Evolutionary conservation across 148 eudicot genomes (phyloP), one percentile per base, ranked within the genome.

Genomic region (Vaccinium vitisidaea): DNA sequence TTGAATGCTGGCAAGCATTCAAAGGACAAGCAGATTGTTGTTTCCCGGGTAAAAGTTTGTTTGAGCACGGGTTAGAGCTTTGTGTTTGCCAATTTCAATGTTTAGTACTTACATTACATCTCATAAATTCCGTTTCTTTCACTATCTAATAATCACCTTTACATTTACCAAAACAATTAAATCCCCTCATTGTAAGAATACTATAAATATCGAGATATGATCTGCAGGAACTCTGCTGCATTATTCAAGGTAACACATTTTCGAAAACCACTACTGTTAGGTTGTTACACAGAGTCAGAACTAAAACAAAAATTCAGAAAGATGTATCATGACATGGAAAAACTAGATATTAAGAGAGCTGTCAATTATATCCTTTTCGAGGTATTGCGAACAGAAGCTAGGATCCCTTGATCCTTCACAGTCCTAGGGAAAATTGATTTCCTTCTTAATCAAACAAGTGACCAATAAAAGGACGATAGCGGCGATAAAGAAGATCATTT

Each of bases 371-470:
- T 50, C 80, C 16, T 21, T 3, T 77, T 58, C 4, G 27, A 50
- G 30, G 46, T 27, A 15, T 69, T 76, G 23, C 0, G 46, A 48
- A 16, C 23, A 48, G 73, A n/a, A 63, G 75, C 10, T 46, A 49
- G 46, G 21, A 46, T 63, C 56, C 58, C 69, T 23, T 18, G 6
- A 67, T 67, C 36, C 3, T 18, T 56, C 16, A 4, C 2, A 8
- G 48, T 52, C 69, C 53, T 23, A 14, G 23, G 69, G 55, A 32
- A 65, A 65, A 81, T 81, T 43, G 36, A 54, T 48, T 80, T 46
- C 74, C 36, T 63, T 81, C 74, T 19, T 81, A 81, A 48, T 65
- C 75, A 10, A 16, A 81, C 75, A 81, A 25, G 4, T 55, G 32
- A 55, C 15, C 14, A 56, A 32, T 3, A 55, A 10, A 83, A 32